phyloP scores from a whole-genome alignment of 441 rosid species.

The Pelargonium fulgidum region DNA sequence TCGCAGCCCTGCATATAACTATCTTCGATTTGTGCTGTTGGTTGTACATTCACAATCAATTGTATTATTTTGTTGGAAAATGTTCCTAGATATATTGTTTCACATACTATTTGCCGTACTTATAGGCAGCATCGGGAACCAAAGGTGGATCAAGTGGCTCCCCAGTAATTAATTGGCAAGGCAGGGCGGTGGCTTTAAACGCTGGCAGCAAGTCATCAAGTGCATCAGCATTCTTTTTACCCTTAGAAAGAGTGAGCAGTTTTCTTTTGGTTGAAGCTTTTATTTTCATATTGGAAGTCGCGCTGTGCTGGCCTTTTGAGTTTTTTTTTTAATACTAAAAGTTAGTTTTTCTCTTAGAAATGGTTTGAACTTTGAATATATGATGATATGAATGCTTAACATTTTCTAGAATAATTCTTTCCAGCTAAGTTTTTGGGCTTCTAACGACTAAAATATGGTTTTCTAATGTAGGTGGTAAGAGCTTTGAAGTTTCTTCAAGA shows the following conservation, averaged over 20 bases:
- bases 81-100: conserved; percentile 7
- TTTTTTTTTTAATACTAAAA: not conserved
- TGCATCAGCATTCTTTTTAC: conserved; percentile 88
- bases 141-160: conserved; percentile 99
- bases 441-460: conserved; percentile 14
- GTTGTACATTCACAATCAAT: no score
- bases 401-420: not conserved
- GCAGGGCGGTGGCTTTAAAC: conserved; percentile 93
- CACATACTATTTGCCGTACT: conserved; percentile 13
- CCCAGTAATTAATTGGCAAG: conserved; percentile 94
- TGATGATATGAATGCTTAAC: conserved; percentile 8
- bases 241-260: conserved; percentile 67
- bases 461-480: conserved; percentile 70
- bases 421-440: conserved; percentile 2
- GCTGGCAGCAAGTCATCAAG: conserved; percentile 88
- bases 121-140: conserved; percentile 95
- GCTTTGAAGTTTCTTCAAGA: conserved; percentile 65
- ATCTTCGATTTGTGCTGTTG: no score
- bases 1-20: no score
- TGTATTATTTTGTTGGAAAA: not conserved
- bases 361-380: conserved; percentile 10
- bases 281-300: no score
- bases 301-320: not conserved
- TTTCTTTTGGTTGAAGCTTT: conserved; percentile 11
- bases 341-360: not conserved